phyloP scores from a whole-genome alignment of 306 rosid genomes.

The Prunus campanulata region DNA sequence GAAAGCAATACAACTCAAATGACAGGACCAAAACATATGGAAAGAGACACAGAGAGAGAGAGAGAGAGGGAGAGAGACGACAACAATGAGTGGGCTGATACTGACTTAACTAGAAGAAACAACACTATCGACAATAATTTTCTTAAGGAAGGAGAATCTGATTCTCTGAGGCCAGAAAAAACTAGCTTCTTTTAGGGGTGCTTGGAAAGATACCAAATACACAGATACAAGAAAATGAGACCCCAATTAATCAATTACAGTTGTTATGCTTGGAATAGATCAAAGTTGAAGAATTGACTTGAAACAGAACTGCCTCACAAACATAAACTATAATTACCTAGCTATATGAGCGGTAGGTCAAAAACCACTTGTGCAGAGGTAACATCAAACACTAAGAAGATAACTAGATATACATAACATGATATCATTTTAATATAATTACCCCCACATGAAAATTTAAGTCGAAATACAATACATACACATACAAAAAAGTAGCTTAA shows the following conservation, averaged over 20 bases:
- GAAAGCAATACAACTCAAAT: not conserved
- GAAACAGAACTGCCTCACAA: not conserved
- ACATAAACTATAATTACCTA: not conserved
- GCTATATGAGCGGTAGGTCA: not conserved
- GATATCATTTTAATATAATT: constrained; percentile 7
- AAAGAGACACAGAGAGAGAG: too few species aligned
- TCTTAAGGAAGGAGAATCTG: not conserved
- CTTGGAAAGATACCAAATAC: not conserved
- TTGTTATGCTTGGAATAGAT: not conserved
- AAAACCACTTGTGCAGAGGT: constrained; percentile 1
- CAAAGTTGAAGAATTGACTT: not conserved
- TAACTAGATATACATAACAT: not conserved
- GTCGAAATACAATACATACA: not conserved
- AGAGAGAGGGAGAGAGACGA: not conserved
- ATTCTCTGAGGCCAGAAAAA: not conserved
- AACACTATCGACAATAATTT: not conserved
- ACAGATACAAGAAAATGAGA: not conserved
- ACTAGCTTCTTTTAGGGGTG: not conserved
- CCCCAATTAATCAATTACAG: not conserved
- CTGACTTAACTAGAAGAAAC: not conserved
- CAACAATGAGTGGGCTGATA: not conserved
- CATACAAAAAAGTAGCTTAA: not conserved
- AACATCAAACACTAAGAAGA: not conserved
- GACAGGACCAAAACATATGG: too few species aligned
- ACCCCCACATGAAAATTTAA: constrained; percentile 28